Base-by-base conservation (phyloP, 257 asterid species). In the Scutellaria galericulata region DNA sequence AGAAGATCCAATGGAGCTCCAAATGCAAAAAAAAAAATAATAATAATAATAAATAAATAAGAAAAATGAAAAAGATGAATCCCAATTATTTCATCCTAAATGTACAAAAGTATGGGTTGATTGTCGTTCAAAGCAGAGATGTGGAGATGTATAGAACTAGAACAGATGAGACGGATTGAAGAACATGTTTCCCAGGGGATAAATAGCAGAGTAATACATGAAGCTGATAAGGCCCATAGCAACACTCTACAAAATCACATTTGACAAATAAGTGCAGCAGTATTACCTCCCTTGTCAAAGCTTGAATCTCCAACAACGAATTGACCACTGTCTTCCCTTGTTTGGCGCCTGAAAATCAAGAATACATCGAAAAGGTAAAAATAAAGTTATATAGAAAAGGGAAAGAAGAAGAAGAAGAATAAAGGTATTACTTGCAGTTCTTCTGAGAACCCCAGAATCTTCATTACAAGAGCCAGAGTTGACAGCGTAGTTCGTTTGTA, bases 221-320 rank as follows among this genome's bases (percentile, higher is more conserved):
- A 40, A 59, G 66, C 20, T 41, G 35, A 15, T 31, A 53, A 11
- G 9, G 47, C 64, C 45, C 22, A 45, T 0, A 35, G 7, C 0
- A 4, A 24, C 64, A 37, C 59, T 58, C 18, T 65, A 44, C 27
- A 60, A 14, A 68, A 53, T 35, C 31, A 61, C 47, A 44, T 51
- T 42, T 10, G 22, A 50, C 62, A 51, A 27, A 70, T 5, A 39
- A 53, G 55, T 50, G 9, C 18, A 41, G 76, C 54, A 62, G 41
- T 59, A 47, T 75, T 81, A 89, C 96, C 97, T 92, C 95, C 79
- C 83, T 88, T 7, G 79, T 76, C 86, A 87, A 76, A 66, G 86
- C 77, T 59, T 85, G 84, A 56, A 84, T 65, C 81, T 92, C 96
- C 46, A 18, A 48, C 3, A 83, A 79, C 48, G 84, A 75, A 71